phyloP scores from a whole-genome alignment of 805 yeast species.

The Saturnispora silvae region DNA sequence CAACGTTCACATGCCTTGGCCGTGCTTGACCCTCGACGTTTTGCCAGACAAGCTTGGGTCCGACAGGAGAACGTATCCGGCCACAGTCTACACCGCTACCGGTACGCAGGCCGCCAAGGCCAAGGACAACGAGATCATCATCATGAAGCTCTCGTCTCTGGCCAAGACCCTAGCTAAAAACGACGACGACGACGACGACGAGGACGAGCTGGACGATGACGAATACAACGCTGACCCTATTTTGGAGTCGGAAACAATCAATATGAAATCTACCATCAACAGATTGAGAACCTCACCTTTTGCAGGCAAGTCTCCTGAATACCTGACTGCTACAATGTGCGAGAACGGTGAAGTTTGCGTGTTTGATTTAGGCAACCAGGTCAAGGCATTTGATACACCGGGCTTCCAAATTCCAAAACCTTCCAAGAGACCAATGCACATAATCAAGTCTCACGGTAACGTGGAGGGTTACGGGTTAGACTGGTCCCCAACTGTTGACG shows the following conservation, averaged over 20 bases:
- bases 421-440: conserved; percentile 71
- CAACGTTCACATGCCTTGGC: conserved; percentile 92
- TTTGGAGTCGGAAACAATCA: conserved; percentile 72
- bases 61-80: conserved; percentile 86
- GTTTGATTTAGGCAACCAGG: conserved; percentile 71
- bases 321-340: conserved; percentile 75
- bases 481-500: conserved; percentile 87
- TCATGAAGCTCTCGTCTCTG: conserved; percentile 73
- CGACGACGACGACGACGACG: conserved; percentile 65
- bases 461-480: conserved; percentile 97
- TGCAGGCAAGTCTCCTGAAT: conserved; percentile 54
- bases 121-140: conserved; percentile 80
- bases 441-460: conserved; percentile 75
- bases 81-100: conserved; percentile 72
- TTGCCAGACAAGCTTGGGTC: conserved; percentile 78
- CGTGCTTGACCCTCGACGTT: conserved; percentile 84
- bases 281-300: conserved; percentile 79
- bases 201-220: conserved; percentile 58
- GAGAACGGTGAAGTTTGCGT: conserved; percentile 86
- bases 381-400: conserved; percentile 77
- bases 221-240: conserved; percentile 65
- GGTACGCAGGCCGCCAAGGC: conserved; percentile 88
- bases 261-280: conserved; percentile 77
- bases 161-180: conserved; percentile 81
- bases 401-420: conserved; percentile 73